These are phyloP conservation scores for Blastobotrys arbuscula DNA, from an alignment of 1,139 yeast genomes.

Conservation along the genomic window DNA sequence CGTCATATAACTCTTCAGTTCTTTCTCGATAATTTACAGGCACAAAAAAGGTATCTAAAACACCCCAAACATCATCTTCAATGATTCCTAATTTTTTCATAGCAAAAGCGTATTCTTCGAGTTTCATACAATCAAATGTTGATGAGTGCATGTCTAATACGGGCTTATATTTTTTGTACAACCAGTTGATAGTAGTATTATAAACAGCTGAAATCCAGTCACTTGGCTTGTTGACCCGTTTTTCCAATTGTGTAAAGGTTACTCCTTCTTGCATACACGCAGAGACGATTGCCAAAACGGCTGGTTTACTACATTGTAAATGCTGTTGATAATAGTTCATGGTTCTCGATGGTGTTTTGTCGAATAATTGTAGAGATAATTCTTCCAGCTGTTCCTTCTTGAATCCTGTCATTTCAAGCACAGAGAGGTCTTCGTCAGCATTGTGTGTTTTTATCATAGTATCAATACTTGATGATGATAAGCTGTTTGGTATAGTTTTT, in stretches of 20 bases:
- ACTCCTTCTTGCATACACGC: conserved; percentile 1
- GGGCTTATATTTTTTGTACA: background rate
- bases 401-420: background rate
- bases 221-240: background rate
- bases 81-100: background rate
- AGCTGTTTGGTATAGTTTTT: background rate
- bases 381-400: background rate
- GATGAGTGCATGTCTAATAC: background rate
- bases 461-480: background rate
- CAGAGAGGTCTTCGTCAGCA: background rate
- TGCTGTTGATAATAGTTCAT: background rate
- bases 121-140: background rate
- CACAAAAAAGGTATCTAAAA: conserved; percentile 1
- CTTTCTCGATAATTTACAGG: background rate
- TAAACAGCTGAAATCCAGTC: background rate
- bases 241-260: background rate
- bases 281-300: background rate
- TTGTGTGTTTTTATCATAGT: background rate
- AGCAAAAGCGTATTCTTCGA: background rate
- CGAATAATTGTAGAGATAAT: background rate
- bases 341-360: background rate
- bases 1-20: background rate
- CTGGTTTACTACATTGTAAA: background rate
- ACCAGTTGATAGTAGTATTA: background rate
- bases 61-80: background rate